phyloP scores from a whole-genome alignment of 306 rosid genomes.

The Coriaria nepalensis region DNA sequence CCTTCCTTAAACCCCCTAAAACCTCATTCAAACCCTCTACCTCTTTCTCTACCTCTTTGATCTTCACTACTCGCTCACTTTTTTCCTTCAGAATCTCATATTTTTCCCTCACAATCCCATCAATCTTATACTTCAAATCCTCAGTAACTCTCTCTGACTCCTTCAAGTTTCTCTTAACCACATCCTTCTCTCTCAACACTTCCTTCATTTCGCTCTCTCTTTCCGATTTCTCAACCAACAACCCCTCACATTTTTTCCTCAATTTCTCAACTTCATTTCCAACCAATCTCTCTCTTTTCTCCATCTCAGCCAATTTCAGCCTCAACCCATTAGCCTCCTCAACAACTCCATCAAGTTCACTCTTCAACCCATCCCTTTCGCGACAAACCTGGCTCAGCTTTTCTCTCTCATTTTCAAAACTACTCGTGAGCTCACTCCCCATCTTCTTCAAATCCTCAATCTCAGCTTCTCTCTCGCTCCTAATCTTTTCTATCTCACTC shows the following conservation, averaged over 20 bases:
- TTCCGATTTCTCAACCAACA: constrained; percentile 21
- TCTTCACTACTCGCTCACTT: constrained; percentile 8
- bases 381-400: constrained; percentile 12
- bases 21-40: constrained; percentile 16
- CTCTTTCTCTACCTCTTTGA: constrained; percentile 26
- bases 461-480: constrained; percentile 20
- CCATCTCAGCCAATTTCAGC: constrained; percentile 22
- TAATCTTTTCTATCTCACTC: constrained; percentile 20
- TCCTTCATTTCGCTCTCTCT: constrained; percentile 16
- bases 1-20: constrained; percentile 9
- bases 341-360: constrained; percentile 6
- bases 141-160: constrained; percentile 18
- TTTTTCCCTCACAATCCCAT: constrained; percentile 24
- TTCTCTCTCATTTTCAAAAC: constrained; percentile 25
- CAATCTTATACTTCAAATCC: constrained; percentile 28
- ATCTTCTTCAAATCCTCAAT: constrained; percentile 21
- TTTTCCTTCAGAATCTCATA: constrained; percentile 19
- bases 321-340: constrained; percentile 23
- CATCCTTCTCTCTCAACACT: constrained; percentile 26
- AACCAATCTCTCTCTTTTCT: constrained; percentile 15
- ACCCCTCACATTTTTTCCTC: constrained; percentile 11
- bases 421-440: constrained; percentile 6
- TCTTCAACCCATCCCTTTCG: constrained; percentile 37
- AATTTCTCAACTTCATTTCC: constrained; percentile 20
- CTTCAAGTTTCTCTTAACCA: constrained; percentile 17